Evolutionary conservation across 2,329 filamentous ascomycete species (phyloP), one percentile per base, ranked within the genome.

Genomic region (Chrysosporium queenslandicum): DNA sequence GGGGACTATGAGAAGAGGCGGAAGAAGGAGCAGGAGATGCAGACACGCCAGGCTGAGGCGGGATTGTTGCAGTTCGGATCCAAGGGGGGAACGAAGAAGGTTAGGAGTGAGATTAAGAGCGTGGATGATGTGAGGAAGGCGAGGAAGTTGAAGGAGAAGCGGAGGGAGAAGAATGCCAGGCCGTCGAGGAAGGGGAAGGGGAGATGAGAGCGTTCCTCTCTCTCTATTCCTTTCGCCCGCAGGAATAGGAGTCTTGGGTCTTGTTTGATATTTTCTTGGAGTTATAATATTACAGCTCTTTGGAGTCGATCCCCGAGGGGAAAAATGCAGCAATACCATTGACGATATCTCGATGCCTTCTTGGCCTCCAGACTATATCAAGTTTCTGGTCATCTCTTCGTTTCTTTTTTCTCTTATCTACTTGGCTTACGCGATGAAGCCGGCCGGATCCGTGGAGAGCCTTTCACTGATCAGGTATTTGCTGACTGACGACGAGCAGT

Each of bases 1-100:
- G 89, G 91, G 67, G 91, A 98, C 71, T 98, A 87, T 71, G 77
- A 94, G 58, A 82, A 83, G 66, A 83, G 86, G 73, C 95, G 92
- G 82, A 90, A 90, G 82, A 83, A 87, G 64, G 84, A 92, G 16
- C 81, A 82, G 14, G 89, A 89, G 65, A 90, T 91, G 42, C 86
- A 85, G 71, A 87, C 96, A 75, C 89, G 66, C 18, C 60, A 64
- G 50, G 53, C 63, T 25, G 60, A 58, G 2, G 62, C 60, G 2
- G 63, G 63, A n/a, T 46, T 50, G 43, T 41, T 46, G 25, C 50
- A 50, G 25, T 48, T 50, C 42, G 50, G 52, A 16, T 46, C 53
- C 2, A 47, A 54, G 18, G 46, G 55, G 21, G 48, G 51, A 46
- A 48, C 49, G 27, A 55, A 89, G 73, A 78, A 75, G 60, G 85